A percentile compares a stretch with the other conserved stretches of the same genome.
These are phyloP conservation scores for Elsinoe australis DNA, from an alignment of 2,329 filamentous ascomycete genomes.

Conservation along the genomic window DNA sequence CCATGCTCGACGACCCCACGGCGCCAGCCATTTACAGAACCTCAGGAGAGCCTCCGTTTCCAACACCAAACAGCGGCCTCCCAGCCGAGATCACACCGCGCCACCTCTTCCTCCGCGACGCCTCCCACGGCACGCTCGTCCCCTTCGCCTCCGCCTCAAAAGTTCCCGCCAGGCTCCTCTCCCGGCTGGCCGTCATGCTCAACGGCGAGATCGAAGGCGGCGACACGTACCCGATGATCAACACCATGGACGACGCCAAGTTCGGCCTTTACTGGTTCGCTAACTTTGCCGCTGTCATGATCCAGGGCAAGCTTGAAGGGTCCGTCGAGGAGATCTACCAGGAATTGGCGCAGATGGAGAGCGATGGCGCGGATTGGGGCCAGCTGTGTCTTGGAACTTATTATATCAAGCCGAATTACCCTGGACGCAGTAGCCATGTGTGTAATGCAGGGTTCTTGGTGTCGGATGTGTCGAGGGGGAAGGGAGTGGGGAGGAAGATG, in stretches of 20 bases:
- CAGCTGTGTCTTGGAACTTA: slow-evolving; percentile 80
- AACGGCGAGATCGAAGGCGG: slow-evolving; percentile 88
- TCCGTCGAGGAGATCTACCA: slow-evolving; percentile 45
- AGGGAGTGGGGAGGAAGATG: slow-evolving; percentile 46
- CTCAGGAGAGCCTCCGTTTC: slow-evolving; percentile 59
- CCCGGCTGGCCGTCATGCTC: slow-evolving; percentile 73
- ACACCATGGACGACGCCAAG: slow-evolving; percentile 62
- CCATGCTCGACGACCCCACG: slow-evolving; percentile 69
- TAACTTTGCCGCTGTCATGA: slow-evolving; percentile 81
- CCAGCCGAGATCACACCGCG: slow-evolving; percentile 63
- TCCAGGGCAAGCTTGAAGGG: slow-evolving; percentile 62
- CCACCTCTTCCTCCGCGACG: slow-evolving; percentile 74
- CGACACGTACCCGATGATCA: slow-evolving; percentile 84
- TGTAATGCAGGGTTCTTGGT: slow-evolving; percentile 57
- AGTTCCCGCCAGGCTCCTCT: slow-evolving; percentile 66
- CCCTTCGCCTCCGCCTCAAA: slow-evolving; percentile 71
- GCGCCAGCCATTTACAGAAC: slow-evolving; percentile 62
- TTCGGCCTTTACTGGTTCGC: slow-evolving; percentile 87
- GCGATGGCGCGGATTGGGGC: slow-evolving; percentile 58
- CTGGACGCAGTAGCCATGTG: slow-evolving; percentile 80
- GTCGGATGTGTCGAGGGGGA: slow-evolving; percentile 40
- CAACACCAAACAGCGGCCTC: slow-evolving; percentile 54
- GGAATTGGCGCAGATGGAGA: slow-evolving; percentile 33
- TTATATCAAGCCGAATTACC: slow-evolving; percentile 91
- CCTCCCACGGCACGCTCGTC: slow-evolving; percentile 75